Conservation (phyloP, 106 monocot species). For the Dendrobium officinale region DNA sequence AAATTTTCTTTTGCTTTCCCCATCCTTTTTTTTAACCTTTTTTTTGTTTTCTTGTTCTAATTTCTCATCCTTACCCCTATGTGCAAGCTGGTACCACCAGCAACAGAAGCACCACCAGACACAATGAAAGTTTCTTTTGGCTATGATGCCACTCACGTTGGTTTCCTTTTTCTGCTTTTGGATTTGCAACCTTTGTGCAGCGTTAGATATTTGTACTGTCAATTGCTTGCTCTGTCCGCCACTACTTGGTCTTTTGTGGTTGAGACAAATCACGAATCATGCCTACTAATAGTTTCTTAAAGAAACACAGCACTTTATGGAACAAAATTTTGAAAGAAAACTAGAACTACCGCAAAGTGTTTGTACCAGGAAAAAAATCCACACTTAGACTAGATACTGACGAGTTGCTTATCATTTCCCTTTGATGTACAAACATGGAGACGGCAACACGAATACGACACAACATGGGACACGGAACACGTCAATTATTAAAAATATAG, state of each 20-base stretch:
- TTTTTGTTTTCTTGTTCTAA: not conserved
- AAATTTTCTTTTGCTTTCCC: not conserved
- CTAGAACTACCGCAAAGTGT: not conserved
- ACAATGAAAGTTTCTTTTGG: not conserved
- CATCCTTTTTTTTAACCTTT: not conserved
- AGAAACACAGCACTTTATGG: not conserved
- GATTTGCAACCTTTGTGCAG: not conserved
- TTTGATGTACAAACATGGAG: not conserved
- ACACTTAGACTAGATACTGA: not conserved
- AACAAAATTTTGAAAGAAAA: not conserved
- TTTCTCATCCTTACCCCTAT: not conserved
- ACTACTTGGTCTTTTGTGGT: too few relatives aligned
- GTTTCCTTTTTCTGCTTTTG: not conserved
- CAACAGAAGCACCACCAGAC: not conserved
- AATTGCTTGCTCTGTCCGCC: not conserved
- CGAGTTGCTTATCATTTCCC: not conserved
- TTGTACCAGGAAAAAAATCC: not conserved
- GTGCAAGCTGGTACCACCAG: not conserved
- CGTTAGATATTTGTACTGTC: not conserved
- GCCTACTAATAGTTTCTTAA: not conserved
- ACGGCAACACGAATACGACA: too few relatives aligned
- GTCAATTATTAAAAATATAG: too few relatives aligned
- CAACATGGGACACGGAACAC: too few relatives aligned
- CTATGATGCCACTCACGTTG: not conserved
- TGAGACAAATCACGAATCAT: too few relatives aligned